Base-by-base conservation (phyloP, 192 early-diverging fungal genomes). In the Physocladia obscura region DNA sequence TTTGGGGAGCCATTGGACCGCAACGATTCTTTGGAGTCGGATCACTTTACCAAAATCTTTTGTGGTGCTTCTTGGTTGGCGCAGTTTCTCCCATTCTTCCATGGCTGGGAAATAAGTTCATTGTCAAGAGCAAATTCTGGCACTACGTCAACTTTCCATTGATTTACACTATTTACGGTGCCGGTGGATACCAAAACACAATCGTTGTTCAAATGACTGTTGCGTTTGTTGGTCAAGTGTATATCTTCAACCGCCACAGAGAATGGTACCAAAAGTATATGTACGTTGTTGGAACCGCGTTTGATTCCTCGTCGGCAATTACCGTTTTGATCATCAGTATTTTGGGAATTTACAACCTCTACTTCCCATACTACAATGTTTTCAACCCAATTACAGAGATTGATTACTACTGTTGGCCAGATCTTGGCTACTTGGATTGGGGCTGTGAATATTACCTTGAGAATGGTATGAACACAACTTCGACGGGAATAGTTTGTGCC, bases 1-100 rank as follows among this genome's bases (percentile, higher is more conserved):
- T 74, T 27, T 74, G 72, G 83, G 82, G 90, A 26, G 82, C 82
- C n/a, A 88, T 91, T 57, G 87, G 85, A 38, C 89, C 90, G 21
- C 51, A 40, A 19, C 70, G 81, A 36, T 81, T 89, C 77, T 89
- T 90, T 69, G 80, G 80, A 36, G 39, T 68, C 13, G 62, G 55
- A 15, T 72, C 76, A 5, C 59, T 64, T 3, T 77, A 77, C 60
- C 37, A 61, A 22, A 32, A 38, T 52, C 34, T 62, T 31, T 44
- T 68, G 24, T 75, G 50, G 49, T 71, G 74, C 37, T 75, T 73
- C 56, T 26, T 71, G 8, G 59, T 77, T 30, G 78, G 78, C 6
- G 17, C 65, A 6, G 49, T 71, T 4, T 57, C 74, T 13, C 83
- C 83, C 22, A 35, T 85, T 57, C 15, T 70, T 26, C 73, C 74